A percentile compares a stretch with the other conserved stretches of the same genome.
These are phyloP conservation scores for Pelargonium fulgidum DNA, from an alignment of 441 rosid genomes.

Conservation along the genomic window DNA sequence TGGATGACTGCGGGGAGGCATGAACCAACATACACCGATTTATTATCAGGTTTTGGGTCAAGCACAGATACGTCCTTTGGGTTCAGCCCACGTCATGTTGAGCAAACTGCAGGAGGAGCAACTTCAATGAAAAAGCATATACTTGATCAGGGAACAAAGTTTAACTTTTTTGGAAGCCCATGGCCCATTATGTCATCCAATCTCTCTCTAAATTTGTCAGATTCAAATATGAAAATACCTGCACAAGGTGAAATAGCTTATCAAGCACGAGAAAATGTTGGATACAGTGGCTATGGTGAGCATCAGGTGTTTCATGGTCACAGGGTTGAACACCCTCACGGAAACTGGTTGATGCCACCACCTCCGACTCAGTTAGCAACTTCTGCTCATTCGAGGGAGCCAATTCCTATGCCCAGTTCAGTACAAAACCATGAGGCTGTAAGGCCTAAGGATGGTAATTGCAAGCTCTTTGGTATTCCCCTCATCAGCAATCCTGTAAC, in stretches of 20 bases:
- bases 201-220: slow-evolving; percentile 58
- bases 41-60: slow-evolving; percentile 27
- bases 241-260: slow-evolving; percentile 32
- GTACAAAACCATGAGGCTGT: slow-evolving; percentile 38
- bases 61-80: slow-evolving; percentile 34
- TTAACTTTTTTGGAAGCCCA: slow-evolving; percentile 31
- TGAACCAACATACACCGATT: slow-evolving; percentile 11
- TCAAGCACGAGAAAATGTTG: slow-evolving; percentile 40
- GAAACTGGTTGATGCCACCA: slow-evolving; percentile 47
- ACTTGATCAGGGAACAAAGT: slow-evolving; percentile 35
- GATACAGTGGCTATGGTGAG: slow-evolving; percentile 42
- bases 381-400: slow-evolving; percentile 37
- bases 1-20: neutral
- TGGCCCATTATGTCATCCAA: slow-evolving; percentile 54
- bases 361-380: slow-evolving; percentile 48
- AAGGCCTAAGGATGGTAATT: slow-evolving; percentile 46
- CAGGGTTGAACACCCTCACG: slow-evolving; percentile 45
- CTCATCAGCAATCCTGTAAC: slow-evolving; percentile 42
- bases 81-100: slow-evolving; percentile 4
- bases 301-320: slow-evolving; percentile 43
- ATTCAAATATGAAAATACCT: slow-evolving; percentile 33
- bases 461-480: slow-evolving; percentile 89
- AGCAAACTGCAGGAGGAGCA: neutral
- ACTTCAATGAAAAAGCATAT: neutral
- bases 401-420: slow-evolving; percentile 16